phyloP scores from a whole-genome alignment of 345 rosid species.

The Abelmoschus esculentus region DNA sequence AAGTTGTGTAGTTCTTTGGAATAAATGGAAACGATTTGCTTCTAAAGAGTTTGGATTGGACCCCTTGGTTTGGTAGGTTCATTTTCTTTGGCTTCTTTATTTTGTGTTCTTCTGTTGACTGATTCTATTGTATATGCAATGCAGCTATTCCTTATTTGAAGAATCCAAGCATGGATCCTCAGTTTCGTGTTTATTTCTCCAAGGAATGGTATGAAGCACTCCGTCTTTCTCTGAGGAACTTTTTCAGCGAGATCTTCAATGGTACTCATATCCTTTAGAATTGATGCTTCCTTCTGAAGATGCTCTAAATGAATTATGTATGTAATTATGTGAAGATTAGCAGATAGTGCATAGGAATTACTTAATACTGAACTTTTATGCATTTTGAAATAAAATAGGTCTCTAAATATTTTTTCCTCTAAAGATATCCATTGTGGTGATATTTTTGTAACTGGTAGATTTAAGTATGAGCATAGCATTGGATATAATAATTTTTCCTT shows the following conservation, averaged over 20 bases:
- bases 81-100: neutral
- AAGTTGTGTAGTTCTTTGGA: slow-evolving; percentile 46
- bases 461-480: neutral
- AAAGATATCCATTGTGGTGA: neutral
- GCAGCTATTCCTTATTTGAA: slow-evolving; percentile 58
- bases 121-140: slow-evolving; percentile 1
- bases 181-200: slow-evolving; percentile 51
- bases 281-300: neutral
- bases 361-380: no score
- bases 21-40: slow-evolving; percentile 45
- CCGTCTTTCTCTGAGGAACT: slow-evolving; percentile 56
- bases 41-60: slow-evolving; percentile 42
- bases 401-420: neutral
- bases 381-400: neutral
- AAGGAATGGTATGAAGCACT: slow-evolving; percentile 64
- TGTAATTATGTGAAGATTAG: neutral
- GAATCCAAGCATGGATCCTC: slow-evolving; percentile 56
- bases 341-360: neutral
- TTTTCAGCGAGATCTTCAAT: slow-evolving; percentile 63
- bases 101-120: neutral
- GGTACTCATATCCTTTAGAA: slow-evolving; percentile 62
- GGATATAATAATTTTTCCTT: slow-evolving; percentile 1
- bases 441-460: neutral
- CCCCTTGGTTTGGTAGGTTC: slow-evolving; percentile 60
- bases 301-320: neutral